Evolutionary conservation across 192 early-diverging fungal genomes (phyloP).

Genomic region (Podila horticola): DNA sequence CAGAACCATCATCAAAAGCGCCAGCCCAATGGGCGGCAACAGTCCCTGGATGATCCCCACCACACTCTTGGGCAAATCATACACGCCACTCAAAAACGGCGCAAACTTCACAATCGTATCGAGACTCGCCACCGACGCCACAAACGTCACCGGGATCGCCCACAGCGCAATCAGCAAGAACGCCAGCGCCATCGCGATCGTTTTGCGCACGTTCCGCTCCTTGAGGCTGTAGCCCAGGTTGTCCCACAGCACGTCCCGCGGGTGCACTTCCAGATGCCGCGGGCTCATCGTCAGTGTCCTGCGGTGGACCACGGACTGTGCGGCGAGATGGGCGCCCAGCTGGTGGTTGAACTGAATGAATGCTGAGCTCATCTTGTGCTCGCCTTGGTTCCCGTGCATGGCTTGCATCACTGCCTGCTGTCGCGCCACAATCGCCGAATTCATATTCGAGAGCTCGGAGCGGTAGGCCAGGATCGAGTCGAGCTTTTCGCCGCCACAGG

Average conservation of each 20-base stretch:
- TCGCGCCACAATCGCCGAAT: constrained; percentile 51
- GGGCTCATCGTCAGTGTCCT: constrained; percentile 70
- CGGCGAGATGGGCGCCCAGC: constrained; percentile 79
- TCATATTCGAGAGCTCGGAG: constrained; percentile 49
- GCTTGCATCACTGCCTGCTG: constrained; percentile 31
- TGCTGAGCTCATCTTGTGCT: constrained; percentile 63
- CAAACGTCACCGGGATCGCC: constrained; percentile 74
- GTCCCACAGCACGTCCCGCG: constrained; percentile 80
- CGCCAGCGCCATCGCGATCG: constrained; percentile 63
- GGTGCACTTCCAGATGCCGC: constrained; percentile 68
- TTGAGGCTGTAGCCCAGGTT: constrained; percentile 68
- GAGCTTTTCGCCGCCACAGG: constrained; percentile 64
- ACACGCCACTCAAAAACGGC: constrained; percentile 60
- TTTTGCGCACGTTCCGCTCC: constrained; percentile 61
- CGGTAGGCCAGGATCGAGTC: constrained; percentile 63
- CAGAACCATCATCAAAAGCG: constrained; percentile 74
- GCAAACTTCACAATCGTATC: constrained; percentile 59
- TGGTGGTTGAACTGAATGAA: constrained; percentile 83
- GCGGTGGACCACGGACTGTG: constrained; percentile 67
- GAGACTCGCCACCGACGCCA: constrained; percentile 65
- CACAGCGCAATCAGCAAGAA: constrained; percentile 71
- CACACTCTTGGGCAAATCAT: constrained; percentile 51
- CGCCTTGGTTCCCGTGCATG: constrained; percentile 25
- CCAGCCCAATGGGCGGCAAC: constrained; percentile 75
- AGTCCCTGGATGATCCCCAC: constrained; percentile 77